Evolutionary conservation across 176 grass and related monocot species (phyloP).

Genomic region (Areca catechu): DNA sequence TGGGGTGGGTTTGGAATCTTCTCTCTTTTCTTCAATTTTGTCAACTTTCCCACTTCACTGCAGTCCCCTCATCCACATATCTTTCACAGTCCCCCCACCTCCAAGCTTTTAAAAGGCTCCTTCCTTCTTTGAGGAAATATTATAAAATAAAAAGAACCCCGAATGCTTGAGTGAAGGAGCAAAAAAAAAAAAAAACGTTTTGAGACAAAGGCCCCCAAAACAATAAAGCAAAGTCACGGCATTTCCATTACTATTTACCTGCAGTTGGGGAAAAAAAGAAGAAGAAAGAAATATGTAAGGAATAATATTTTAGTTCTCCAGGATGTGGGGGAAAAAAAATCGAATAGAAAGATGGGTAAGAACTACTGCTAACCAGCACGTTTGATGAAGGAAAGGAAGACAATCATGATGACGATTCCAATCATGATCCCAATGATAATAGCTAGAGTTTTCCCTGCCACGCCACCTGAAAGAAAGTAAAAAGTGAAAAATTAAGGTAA

Average conservation of each 20-base stretch:
- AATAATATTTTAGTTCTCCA: no score
- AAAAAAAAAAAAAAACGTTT: constrained; percentile 6
- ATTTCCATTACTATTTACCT: constrained; percentile 59
- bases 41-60: constrained; percentile 18
- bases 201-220: constrained; percentile 24
- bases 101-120: constrained; percentile 22
- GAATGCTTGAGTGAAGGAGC: constrained; percentile 6
- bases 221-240: not conserved
- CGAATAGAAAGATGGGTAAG: no score
- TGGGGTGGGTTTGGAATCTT: constrained; percentile 47
- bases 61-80: not conserved
- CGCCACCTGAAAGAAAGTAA: constrained; percentile 17
- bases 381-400: constrained; percentile 54
- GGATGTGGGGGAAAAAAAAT: no score
- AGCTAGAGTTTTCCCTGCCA: constrained; percentile 57
- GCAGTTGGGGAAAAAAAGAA: constrained; percentile 10
- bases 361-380: constrained; percentile 20
- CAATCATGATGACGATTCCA: constrained; percentile 41
- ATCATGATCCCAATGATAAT: constrained; percentile 70
- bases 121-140: constrained; percentile 34
- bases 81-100: not conserved
- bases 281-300: not conserved
- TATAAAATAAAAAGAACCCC: constrained; percentile 21
- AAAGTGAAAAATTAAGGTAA: not conserved
- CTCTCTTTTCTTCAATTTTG: constrained; percentile 9